These are phyloP conservation scores for Dichomitus squalens DNA, from an alignment of 1,284 basidiomycete genomes.

Conservation along the genomic window DNA sequence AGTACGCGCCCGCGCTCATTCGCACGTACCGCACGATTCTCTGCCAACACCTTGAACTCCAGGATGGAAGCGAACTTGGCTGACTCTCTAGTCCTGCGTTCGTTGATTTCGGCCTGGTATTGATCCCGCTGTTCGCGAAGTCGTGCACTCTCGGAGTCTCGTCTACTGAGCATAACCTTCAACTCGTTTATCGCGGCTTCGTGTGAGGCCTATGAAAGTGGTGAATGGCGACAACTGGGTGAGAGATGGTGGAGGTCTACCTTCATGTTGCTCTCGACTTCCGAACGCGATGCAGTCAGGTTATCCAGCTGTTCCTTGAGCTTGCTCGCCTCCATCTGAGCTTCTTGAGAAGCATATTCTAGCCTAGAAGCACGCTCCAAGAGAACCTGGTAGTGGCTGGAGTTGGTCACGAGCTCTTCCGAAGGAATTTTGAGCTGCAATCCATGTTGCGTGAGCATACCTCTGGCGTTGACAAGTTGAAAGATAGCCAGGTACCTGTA, in stretches of 20 bases:
- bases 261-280: constrained; percentile 50
- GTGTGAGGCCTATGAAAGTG: constrained; percentile 44
- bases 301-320: constrained; percentile 45
- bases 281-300: constrained; percentile 41
- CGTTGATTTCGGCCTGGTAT: constrained; percentile 67
- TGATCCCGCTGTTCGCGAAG: constrained; percentile 86
- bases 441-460: constrained; percentile 7
- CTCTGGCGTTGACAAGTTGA: neutral
- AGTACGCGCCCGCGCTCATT: constrained; percentile 12
- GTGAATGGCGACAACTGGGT: constrained; percentile 6
- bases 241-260: constrained; percentile 30
- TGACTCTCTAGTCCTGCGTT: constrained; percentile 70
- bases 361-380: constrained; percentile 46
- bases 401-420: constrained; percentile 47
- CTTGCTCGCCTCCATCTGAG: constrained; percentile 36
- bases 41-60: constrained; percentile 73
- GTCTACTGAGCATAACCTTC: constrained; percentile 56
- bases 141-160: constrained; percentile 76
- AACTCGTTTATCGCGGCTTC: constrained; percentile 57
- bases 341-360: constrained; percentile 42
- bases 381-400: constrained; percentile 51
- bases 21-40: constrained; percentile 62
- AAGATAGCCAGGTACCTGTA: constrained; percentile 43
- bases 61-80: constrained; percentile 67
- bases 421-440: constrained; percentile 48